Percentiles rank a stretch among this genome's conserved stretches.
Conservation (phyloP, 768 basidiomycete species). For the Lepiota brunneoincarnata region DNA sequence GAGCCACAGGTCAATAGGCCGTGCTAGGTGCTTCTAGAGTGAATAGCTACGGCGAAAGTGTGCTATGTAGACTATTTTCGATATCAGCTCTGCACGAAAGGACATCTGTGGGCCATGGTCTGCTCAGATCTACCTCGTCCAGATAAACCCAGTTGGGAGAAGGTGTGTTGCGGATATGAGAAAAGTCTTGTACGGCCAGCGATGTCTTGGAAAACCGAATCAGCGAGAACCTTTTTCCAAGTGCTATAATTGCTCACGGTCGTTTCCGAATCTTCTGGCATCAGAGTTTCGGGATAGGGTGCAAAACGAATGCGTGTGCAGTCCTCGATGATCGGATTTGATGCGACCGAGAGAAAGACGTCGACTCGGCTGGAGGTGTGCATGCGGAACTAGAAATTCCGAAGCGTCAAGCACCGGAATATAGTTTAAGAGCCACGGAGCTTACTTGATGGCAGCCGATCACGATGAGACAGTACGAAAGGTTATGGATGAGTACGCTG, state of each 20-base stretch:
- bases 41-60: slow-evolving; percentile 13
- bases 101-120: slow-evolving; percentile 20
- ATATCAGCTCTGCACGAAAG: slow-evolving; percentile 14
- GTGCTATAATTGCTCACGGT: slow-evolving; percentile 1
- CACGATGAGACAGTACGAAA: slow-evolving; percentile 61
- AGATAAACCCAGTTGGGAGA: slow-evolving; percentile 74
- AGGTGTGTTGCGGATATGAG: slow-evolving; percentile 70
- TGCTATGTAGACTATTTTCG: slow-evolving; percentile 4
- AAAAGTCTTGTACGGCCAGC: slow-evolving; percentile 76
- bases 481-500: slow-evolving; percentile 69
- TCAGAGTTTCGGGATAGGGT: slow-evolving; percentile 47
- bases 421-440: neutral
- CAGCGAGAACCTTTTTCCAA: neutral
- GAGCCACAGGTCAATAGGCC: too few relatives aligned
- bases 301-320: slow-evolving; percentile 63
- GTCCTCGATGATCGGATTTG: slow-evolving; percentile 81
- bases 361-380: slow-evolving; percentile 66
- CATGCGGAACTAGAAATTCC: slow-evolving; percentile 71
- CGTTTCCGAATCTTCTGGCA: slow-evolving; percentile 17
- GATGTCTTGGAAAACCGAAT: slow-evolving; percentile 31
- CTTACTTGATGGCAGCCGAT: slow-evolving; percentile 81
- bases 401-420: neutral
- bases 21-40: too few relatives aligned
- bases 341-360: slow-evolving; percentile 63
- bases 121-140: slow-evolving; percentile 15